Evolutionary conservation across 2,329 filamentous ascomycete genomes (phyloP).

Genomic region (Triangularia verruculosa): DNA sequence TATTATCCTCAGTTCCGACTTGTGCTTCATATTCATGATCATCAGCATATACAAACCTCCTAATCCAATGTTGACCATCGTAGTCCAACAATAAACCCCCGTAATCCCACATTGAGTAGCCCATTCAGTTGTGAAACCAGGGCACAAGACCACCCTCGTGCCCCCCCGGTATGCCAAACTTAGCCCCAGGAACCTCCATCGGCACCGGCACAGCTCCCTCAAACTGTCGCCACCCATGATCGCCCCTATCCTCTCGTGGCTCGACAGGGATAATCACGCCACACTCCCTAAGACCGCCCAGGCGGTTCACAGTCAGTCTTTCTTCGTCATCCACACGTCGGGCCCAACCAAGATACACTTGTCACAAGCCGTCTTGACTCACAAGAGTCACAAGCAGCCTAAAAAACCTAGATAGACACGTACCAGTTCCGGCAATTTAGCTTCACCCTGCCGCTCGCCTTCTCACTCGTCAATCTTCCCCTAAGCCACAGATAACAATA

Average conservation of each 20-base stretch:
- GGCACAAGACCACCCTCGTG: background rate
- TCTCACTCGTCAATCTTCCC: slow-evolving; percentile 75
- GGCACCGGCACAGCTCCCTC: slow-evolving; percentile 58
- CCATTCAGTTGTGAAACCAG: background rate
- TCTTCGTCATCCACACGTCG: too few relatives aligned
- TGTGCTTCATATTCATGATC: too few relatives aligned
- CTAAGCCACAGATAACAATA: slow-evolving; percentile 40
- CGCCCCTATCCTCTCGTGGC: slow-evolving; percentile 14
- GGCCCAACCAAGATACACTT: too few relatives aligned
- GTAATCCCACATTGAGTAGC: too few relatives aligned
- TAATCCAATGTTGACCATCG: background rate
- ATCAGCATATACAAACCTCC: too few relatives aligned
- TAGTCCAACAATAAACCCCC: background rate
- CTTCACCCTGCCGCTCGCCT: slow-evolving; percentile 63
- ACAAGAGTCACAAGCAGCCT: background rate
- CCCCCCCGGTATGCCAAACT: background rate
- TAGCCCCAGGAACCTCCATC: slow-evolving; percentile 55
- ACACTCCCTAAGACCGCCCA: slow-evolving; percentile 60
- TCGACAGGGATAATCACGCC: slow-evolving; percentile 68
- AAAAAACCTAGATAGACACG: background rate
- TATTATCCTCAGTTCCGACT: too few relatives aligned
- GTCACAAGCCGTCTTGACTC: too few relatives aligned
- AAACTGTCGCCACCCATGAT: slow-evolving; percentile 44
- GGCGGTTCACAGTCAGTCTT: background rate
- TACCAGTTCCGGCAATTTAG: slow-evolving; percentile 80